These are phyloP conservation scores for Westerdykella aurantiaca DNA, from an alignment of 2,329 filamentous ascomycete genomes.

Conservation along the genomic window DNA sequence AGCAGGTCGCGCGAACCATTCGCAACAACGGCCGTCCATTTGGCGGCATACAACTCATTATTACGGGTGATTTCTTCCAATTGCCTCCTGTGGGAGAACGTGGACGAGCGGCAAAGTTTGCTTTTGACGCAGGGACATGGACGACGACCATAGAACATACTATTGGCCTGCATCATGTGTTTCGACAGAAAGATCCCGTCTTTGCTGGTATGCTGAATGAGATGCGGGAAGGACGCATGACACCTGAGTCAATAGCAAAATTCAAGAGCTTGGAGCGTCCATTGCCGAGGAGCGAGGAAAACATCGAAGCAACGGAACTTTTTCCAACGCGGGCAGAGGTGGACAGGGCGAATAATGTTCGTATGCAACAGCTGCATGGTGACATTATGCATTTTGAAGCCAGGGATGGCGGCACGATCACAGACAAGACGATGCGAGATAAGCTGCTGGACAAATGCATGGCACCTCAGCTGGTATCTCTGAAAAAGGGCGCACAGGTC, in stretches of 20 bases:
- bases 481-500: slow-evolving; percentile 91
- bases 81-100: slow-evolving; percentile 85
- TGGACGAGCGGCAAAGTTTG: slow-evolving; percentile 72
- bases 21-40: slow-evolving; percentile 89
- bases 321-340: slow-evolving; percentile 90
- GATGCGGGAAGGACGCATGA: slow-evolving; percentile 84
- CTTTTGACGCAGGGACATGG: slow-evolving; percentile 91
- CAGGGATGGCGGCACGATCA: slow-evolving; percentile 62
- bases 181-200: slow-evolving; percentile 84
- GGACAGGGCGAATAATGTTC: slow-evolving; percentile 72
- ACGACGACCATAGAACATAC: slow-evolving; percentile 89
- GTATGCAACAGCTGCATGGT: slow-evolving; percentile 68
- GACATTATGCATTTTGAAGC: slow-evolving; percentile 64
- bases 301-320: slow-evolving; percentile 81
- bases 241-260: slow-evolving; percentile 64
- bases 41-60: slow-evolving; percentile 90
- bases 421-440: slow-evolving; percentile 63
- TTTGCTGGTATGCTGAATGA: slow-evolving; percentile 97
- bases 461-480: slow-evolving; percentile 71
- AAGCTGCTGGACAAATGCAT: slow-evolving; percentile 85
- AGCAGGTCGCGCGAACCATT: slow-evolving; percentile 75
- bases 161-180: slow-evolving; percentile 90
- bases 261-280: slow-evolving; percentile 71
- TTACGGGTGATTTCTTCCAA: slow-evolving; percentile 98
- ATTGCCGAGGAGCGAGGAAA: slow-evolving; percentile 57